These are phyloP conservation scores for Populus simonii DNA, from an alignment of 345 rosid species.

Conservation along the genomic window DNA sequence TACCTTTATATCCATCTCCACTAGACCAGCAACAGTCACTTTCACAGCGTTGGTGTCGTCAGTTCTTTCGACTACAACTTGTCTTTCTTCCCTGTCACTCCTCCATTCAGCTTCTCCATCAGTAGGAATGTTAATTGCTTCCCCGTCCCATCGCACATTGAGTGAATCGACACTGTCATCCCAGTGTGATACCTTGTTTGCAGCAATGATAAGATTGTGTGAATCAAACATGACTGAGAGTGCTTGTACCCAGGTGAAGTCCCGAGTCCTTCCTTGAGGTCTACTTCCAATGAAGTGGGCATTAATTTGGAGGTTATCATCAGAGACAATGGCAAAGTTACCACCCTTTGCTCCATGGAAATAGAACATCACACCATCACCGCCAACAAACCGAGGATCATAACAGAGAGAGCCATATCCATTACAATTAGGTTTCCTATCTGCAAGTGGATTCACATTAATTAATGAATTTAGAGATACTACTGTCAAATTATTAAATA, in stretches of 20 bases:
- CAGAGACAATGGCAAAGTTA: conserved; percentile 68
- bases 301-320: conserved; percentile 58
- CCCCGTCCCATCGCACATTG: conserved; percentile 40
- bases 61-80: conserved; percentile 21
- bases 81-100: conserved; percentile 19
- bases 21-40: conserved; percentile 24
- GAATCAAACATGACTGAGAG: conserved; percentile 51
- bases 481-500: no score
- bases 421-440: conserved; percentile 32
- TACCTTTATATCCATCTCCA: conserved; percentile 54
- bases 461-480: no score
- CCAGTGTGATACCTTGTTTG: conserved; percentile 49
- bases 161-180: conserved; percentile 49
- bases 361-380: conserved; percentile 82
- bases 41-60: neutral
- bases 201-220: conserved; percentile 52
- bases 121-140: conserved; percentile 32
- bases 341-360: conserved; percentile 66
- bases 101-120: conserved; percentile 52
- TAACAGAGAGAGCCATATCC: conserved; percentile 67
- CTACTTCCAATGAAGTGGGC: conserved; percentile 66
- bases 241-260: conserved; percentile 79
- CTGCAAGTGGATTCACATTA: neutral
- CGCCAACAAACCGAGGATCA: conserved; percentile 75
- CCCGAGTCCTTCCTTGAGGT: conserved; percentile 53